Conservation (phyloP, 2,329 filamentous ascomycete species). For the Ceratocystis diversiconidia region DNA sequence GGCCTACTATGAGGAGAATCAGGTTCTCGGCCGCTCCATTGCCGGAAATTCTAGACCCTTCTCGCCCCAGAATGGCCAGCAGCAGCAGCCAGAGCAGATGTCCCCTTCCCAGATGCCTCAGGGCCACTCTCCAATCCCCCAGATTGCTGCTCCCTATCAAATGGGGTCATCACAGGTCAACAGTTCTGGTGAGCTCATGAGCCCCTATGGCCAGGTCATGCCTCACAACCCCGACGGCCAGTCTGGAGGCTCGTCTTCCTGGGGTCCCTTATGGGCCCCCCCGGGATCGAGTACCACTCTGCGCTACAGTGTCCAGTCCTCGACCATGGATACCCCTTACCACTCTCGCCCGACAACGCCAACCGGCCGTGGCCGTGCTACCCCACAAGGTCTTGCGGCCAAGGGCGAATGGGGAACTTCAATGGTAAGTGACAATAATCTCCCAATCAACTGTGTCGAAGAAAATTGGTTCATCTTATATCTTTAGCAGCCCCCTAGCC, state of each 20-base stretch:
- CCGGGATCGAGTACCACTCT: slow-evolving; percentile 13
- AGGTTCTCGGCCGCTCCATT: slow-evolving; percentile 21
- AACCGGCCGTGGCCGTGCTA: slow-evolving; percentile 24
- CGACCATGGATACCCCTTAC: slow-evolving; percentile 19
- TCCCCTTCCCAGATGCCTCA: slow-evolving; percentile 20
- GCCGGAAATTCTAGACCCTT: slow-evolving; percentile 22
- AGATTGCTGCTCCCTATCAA: slow-evolving; percentile 10
- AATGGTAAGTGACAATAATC: slow-evolving; percentile 20
- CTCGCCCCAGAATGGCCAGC: slow-evolving; percentile 8
- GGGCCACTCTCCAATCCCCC: slow-evolving; percentile 20
- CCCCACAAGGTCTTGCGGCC: slow-evolving; percentile 20
- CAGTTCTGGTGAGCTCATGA: slow-evolving; percentile 13
- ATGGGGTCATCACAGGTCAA: slow-evolving; percentile 10
- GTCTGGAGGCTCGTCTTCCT: slow-evolving; percentile 12
- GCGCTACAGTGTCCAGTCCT: slow-evolving; percentile 17
- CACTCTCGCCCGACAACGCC: slow-evolving; percentile 23
- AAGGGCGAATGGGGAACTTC: slow-evolving; percentile 21
- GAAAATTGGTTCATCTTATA: slow-evolving; percentile 5
- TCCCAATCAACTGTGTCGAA: background rate
- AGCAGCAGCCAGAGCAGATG: slow-evolving; percentile 17
- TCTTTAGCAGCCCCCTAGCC: slow-evolving; percentile 29
- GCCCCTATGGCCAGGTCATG: slow-evolving; percentile 13
- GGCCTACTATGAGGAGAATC: slow-evolving; percentile 23
- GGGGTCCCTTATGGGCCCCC: slow-evolving; percentile 16
- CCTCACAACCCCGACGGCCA: slow-evolving; percentile 12